These are phyloP conservation scores for Yarrowia sp. DNA, from an alignment of 805 yeast genomes.

Conservation along the genomic window DNA sequence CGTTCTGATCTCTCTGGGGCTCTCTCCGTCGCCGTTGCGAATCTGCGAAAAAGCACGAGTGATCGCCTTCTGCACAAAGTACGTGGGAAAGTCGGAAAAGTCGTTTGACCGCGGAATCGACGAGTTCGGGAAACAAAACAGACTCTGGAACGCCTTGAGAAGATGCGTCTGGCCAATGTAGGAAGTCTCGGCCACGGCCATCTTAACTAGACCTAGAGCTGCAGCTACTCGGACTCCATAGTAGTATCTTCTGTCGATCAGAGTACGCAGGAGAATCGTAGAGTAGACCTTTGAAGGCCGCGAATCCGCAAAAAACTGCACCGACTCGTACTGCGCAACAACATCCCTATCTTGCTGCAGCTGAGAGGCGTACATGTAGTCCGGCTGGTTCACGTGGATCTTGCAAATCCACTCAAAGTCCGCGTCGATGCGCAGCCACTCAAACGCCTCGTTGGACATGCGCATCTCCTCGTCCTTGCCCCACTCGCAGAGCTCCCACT, in stretches of 20 bases:
- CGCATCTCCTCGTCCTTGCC: constrained; percentile 65
- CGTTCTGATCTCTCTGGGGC: constrained; percentile 58
- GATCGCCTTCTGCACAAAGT: constrained; percentile 68
- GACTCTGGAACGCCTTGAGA: constrained; percentile 60
- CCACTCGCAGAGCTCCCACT: constrained; percentile 77
- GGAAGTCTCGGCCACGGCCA: constrained; percentile 58
- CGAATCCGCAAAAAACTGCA: constrained; percentile 63
- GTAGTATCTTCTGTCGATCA: constrained; percentile 79
- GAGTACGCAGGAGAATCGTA: constrained; percentile 71
- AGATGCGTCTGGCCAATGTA: constrained; percentile 74
- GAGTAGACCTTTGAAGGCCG: constrained; percentile 66
- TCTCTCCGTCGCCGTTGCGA: constrained; percentile 58
- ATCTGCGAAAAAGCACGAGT: constrained; percentile 60
- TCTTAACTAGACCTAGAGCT: constrained; percentile 68
- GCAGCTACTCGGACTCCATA: constrained; percentile 90
- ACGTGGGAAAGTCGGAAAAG: constrained; percentile 66
- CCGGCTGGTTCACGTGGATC: constrained; percentile 80
- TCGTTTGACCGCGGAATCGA: constrained; percentile 76
- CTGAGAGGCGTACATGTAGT: constrained; percentile 92
- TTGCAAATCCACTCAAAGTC: constrained; percentile 96
- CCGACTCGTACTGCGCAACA: constrained; percentile 88
- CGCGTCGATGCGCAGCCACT: constrained; percentile 97
- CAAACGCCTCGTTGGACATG: constrained; percentile 81
- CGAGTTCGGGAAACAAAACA: constrained; percentile 70
- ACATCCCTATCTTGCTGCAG: constrained; percentile 93